phyloP scores from a whole-genome alignment of 2,329 filamentous ascomycete genomes.

The Monilinia fructicola region DNA sequence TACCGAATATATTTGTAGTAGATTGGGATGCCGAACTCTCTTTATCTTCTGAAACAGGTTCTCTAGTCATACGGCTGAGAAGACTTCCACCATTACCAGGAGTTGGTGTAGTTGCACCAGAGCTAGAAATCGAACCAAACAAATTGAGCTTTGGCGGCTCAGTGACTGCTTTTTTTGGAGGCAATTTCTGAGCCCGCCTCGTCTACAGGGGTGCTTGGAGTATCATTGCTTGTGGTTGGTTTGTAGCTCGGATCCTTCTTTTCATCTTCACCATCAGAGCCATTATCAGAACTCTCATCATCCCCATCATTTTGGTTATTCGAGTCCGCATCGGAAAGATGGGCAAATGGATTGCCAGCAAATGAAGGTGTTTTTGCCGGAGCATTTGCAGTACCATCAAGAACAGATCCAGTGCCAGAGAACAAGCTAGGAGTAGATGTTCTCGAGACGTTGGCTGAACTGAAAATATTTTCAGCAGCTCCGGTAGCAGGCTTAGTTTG shows the following conservation, averaged over 20 bases:
- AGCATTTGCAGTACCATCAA: conserved; percentile 32
- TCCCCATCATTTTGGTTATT: conserved; percentile 48
- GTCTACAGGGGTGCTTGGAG: conserved; percentile 27
- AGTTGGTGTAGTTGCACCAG: conserved; percentile 42
- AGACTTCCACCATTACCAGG: conserved; percentile 47
- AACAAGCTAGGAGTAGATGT: conserved; percentile 35
- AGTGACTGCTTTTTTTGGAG: conserved; percentile 35
- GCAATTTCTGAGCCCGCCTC: conserved; percentile 36
- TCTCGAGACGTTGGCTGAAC: conserved; percentile 33
- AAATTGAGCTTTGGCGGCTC: conserved; percentile 36
- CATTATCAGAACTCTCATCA: conserved; percentile 46
- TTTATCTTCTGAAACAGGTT: conserved; percentile 46
- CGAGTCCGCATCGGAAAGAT: conserved; percentile 52
- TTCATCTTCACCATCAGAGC: conserved; percentile 45
- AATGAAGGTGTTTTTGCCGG: conserved; percentile 29
- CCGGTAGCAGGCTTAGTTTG: conserved; percentile 45
- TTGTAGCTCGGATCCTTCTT: conserved; percentile 37
- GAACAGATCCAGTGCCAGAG: conserved; percentile 34
- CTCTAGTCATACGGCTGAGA: conserved; percentile 56
- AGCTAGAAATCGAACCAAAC: conserved; percentile 42
- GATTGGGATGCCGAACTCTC: conserved; percentile 40
- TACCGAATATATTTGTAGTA: conserved; percentile 30
- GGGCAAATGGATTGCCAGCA: conserved; percentile 56
- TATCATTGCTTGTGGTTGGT: conserved; percentile 27
- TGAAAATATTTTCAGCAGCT: conserved; percentile 30